Evolutionary conservation across 1,284 basidiomycete genomes (phyloP), one percentile per base, ranked within the genome.

Genomic region (Cryptococcus sp.): DNA sequence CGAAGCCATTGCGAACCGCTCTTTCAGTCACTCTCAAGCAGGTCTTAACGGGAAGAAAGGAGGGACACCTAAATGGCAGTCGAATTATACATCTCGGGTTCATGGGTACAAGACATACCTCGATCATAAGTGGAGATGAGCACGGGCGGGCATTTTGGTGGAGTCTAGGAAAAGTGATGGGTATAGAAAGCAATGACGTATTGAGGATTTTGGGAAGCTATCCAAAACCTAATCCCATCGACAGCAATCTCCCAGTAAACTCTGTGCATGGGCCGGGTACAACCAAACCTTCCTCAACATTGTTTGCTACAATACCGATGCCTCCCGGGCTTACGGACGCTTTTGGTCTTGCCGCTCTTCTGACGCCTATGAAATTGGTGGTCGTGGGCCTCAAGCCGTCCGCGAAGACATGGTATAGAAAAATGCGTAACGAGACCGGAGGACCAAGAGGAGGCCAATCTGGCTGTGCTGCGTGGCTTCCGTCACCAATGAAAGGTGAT

Each of bases 61-160:
- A 98, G 77, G 96, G 96, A 0, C 96, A 99, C 71, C 77, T 98
- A 6, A 73, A 81, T 15, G 88, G 88, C n/a, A 88, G 88, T 2
- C 82, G 84, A n/a, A 93, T 99, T 49, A 80, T 89, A 56, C 88
- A 83, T 64, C 79, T 99, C 46, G 87, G 86, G 10, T 99, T 98
- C 68, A 84, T 98, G n/a, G 92, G 91, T 5, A 86, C 86, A 14
- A 83, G 95, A 41, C 95, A 97, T 70, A 98, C 96, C 0, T 93
- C 92, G 2, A 84, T 98, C 50, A 85, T 98, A 38, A 89, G 88
- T 8, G 90, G 91, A 1, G 96, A 98, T 72, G 89, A 94, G 58
- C 80, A 84, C 59, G 96, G 96, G 0, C 81, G 98, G 4, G 89
- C 91, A 0, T 98, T 99, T 77, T 98, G 92, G 74, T 95, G 98